A percentile compares a stretch with the other conserved stretches of the same genome.
Conservation (phyloP, 2,329 filamentous ascomycete species). For the Drechslerella coelobrocha region DNA sequence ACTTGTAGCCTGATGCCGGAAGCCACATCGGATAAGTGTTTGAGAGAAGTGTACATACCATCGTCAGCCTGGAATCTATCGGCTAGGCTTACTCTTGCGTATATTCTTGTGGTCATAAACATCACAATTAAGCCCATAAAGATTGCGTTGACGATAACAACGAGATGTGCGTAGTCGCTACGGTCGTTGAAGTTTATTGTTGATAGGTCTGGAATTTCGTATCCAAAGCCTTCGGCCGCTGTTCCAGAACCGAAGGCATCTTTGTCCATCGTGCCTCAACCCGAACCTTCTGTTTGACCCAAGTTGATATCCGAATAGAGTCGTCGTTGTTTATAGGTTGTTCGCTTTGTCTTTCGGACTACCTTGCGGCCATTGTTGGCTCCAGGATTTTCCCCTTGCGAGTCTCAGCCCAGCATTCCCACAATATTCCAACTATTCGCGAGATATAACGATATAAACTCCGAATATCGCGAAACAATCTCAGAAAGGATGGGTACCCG, state of each 20-base stretch:
- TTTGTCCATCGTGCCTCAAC: slow-evolving; percentile 36
- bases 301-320: slow-evolving; percentile 7
- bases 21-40: not conserved
- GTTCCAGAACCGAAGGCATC: slow-evolving; percentile 17
- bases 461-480: too few relatives aligned
- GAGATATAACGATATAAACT: too few relatives aligned
- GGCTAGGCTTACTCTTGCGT: slow-evolving; percentile 38
- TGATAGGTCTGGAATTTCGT: slow-evolving; percentile 42
- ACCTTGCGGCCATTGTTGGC: not conserved
- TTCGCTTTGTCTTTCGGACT: not conserved
- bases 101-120: slow-evolving; percentile 46
- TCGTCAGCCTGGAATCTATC: slow-evolving; percentile 44
- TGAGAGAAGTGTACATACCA: slow-evolving; percentile 11
- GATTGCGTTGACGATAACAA: slow-evolving; percentile 37
- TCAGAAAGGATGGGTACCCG: too few relatives aligned
- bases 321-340: not conserved
- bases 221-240: slow-evolving; percentile 46
- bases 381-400: not conserved
- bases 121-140: slow-evolving; percentile 44
- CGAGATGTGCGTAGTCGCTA: slow-evolving; percentile 31
- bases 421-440: not conserved
- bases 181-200: slow-evolving; percentile 42
- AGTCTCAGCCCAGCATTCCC: not conserved
- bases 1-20: too few relatives aligned
- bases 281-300: not conserved